phyloP scores from a whole-genome alignment of 2,329 filamentous ascomycete genomes.

The Cladosporium austrohemisphaericum region DNA sequence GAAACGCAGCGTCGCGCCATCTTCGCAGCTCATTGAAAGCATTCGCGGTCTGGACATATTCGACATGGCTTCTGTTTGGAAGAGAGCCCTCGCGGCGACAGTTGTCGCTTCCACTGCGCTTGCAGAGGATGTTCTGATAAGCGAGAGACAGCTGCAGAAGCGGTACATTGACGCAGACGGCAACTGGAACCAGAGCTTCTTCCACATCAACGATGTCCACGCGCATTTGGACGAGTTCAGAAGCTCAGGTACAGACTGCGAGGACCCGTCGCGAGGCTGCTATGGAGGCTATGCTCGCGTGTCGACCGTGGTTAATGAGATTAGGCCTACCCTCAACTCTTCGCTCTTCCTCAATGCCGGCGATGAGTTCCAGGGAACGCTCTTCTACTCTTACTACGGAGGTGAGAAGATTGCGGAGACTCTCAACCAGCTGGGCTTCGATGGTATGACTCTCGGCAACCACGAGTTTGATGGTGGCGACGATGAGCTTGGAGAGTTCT shows the following conservation, averaged over 20 bases:
- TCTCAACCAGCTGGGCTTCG: slow-evolving; percentile 62
- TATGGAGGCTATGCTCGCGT: slow-evolving; percentile 63
- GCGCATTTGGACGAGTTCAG: slow-evolving; percentile 63
- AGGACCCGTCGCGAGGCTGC: slow-evolving; percentile 53
- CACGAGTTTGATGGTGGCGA: slow-evolving; percentile 66
- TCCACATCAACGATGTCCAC: slow-evolving; percentile 68
- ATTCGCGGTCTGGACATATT: neutral
- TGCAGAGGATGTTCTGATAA: slow-evolving; percentile 24
- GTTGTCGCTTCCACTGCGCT: neutral
- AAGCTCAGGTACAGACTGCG: slow-evolving; percentile 60
- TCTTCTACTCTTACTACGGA: slow-evolving; percentile 64
- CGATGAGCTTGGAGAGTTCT: slow-evolving; percentile 58
- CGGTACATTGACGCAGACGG: slow-evolving; percentile 22
- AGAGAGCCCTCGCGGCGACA: neutral
- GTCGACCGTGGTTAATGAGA: slow-evolving; percentile 57
- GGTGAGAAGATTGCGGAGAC: slow-evolving; percentile 66
- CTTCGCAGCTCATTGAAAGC: neutral
- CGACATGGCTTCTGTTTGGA: slow-evolving; percentile 2
- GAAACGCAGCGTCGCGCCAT: neutral
- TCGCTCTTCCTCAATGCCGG: slow-evolving; percentile 62
- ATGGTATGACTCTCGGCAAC: slow-evolving; percentile 65
- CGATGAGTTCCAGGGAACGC: slow-evolving; percentile 67
- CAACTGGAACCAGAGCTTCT: slow-evolving; percentile 47
- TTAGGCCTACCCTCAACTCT: slow-evolving; percentile 56
- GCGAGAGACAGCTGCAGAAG: slow-evolving; percentile 21